Conservation (phyloP, 257 asterid genomes). For the Avicennia marina region DNA sequence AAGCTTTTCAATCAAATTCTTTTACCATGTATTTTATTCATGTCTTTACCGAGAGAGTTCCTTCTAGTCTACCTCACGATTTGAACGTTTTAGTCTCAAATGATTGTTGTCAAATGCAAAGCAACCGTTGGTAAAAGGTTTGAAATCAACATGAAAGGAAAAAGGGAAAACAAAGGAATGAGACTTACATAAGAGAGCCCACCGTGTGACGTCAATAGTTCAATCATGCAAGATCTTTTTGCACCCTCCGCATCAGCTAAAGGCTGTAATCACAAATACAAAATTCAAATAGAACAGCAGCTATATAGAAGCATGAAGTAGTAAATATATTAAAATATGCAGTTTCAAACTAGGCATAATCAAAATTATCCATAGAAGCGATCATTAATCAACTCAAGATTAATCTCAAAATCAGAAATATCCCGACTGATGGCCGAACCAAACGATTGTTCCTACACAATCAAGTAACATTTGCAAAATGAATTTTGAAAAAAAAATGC, state of each 20-base stretch:
- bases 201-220: constrained; percentile 65
- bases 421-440: too few species aligned
- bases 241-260: constrained; percentile 99
- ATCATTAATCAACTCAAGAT: neutral
- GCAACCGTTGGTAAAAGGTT: neutral
- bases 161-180: neutral
- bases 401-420: neutral
- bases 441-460: too few species aligned
- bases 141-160: neutral
- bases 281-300: constrained; percentile 8
- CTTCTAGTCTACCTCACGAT: neutral
- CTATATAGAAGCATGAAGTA: neutral
- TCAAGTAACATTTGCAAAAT: too few species aligned
- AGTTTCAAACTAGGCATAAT: neutral
- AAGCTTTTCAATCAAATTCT: too few species aligned
- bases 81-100: neutral
- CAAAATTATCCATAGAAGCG: neutral
- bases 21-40: too few species aligned
- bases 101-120: neutral
- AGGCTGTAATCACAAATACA: constrained; percentile 55
- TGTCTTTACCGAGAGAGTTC: too few species aligned
- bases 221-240: constrained; percentile 58
- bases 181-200: constrained; percentile 86
- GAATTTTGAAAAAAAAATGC: neutral
- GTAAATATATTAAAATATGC: neutral